phyloP scores from a whole-genome alignment of 768 basidiomycete genomes.

The Solioccasus polychromus region DNA sequence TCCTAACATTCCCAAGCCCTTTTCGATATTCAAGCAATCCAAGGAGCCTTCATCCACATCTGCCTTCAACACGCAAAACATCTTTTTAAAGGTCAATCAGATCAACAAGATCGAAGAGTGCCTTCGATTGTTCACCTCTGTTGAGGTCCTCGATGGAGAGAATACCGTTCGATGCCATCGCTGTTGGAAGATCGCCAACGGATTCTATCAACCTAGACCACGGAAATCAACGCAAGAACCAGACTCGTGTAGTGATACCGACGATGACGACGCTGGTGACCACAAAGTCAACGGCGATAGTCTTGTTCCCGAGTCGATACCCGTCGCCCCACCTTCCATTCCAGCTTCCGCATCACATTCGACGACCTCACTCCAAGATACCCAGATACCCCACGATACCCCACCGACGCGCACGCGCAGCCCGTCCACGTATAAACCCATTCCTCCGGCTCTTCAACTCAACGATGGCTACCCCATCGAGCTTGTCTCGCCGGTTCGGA shows the following conservation, averaged over 20 bases:
- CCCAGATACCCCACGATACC: slow-evolving; percentile 28
- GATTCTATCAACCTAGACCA: slow-evolving; percentile 42
- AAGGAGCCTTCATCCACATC: slow-evolving; percentile 23
- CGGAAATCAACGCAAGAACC: slow-evolving; percentile 19
- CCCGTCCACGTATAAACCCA: slow-evolving; percentile 15
- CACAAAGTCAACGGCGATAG: slow-evolving; percentile 19
- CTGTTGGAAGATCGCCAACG: slow-evolving; percentile 91
- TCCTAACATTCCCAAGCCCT: slow-evolving; percentile 41
- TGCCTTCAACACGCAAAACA: slow-evolving; percentile 19
- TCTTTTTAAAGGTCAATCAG: slow-evolving; percentile 28
- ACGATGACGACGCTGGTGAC: slow-evolving; percentile 29
- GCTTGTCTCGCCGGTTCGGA: slow-evolving; percentile 9
- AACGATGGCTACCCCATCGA: slow-evolving; percentile 21
- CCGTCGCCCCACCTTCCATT: not conserved
- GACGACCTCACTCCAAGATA: slow-evolving; percentile 38
- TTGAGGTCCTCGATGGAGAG: slow-evolving; percentile 92
- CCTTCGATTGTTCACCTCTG: slow-evolving; percentile 82
- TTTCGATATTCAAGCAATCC: slow-evolving; percentile 47
- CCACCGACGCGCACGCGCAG: slow-evolving; percentile 8
- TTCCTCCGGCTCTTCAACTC: slow-evolving; percentile 31
- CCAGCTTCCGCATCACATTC: slow-evolving; percentile 28
- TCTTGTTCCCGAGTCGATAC: slow-evolving; percentile 17
- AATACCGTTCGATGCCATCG: slow-evolving; percentile 91
- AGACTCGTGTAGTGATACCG: slow-evolving; percentile 33
- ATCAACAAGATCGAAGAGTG: slow-evolving; percentile 58